Percentiles rank a stretch among this genome's conserved stretches.
Evolutionary conservation across 225 moss, liverwort and hornwort genomes (phyloP).

Genomic region (Pseudisothecium myosuroides): DNA sequence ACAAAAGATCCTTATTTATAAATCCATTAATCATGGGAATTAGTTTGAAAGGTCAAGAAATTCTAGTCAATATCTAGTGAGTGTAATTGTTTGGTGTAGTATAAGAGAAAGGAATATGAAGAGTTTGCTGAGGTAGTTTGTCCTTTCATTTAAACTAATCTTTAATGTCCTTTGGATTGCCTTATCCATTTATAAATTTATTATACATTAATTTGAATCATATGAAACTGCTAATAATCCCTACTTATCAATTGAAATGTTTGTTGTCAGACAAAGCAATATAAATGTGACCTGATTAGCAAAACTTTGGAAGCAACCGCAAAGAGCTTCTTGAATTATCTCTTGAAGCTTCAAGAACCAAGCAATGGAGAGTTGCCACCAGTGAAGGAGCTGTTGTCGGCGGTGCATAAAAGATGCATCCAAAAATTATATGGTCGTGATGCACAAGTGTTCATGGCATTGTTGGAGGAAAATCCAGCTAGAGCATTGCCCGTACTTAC

Average conservation of each 20-base stretch:
- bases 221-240: background rate
- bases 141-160: background rate
- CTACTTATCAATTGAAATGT: background rate
- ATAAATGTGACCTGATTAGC: background rate
- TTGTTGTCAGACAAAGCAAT: background rate
- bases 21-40: too few species aligned
- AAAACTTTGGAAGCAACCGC: rapidly evolving
- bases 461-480: too few species aligned
- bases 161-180: background rate
- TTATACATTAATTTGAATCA: background rate
- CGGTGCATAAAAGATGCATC: background rate
- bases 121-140: background rate
- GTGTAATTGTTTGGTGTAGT: background rate
- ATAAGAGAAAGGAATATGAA: background rate
- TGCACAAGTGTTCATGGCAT: rapidly evolving
- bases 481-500: background rate
- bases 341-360: too few species aligned
- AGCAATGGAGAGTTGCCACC: too few species aligned
- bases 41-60: too few species aligned
- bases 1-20: too few species aligned
- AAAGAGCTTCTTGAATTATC: background rate
- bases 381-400: background rate
- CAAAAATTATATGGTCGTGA: background rate
- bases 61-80: too few species aligned
- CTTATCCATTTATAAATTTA: background rate